Evolutionary conservation across 352 stramenopile species (phyloP).

Genomic region (Phytophthora constricta): DNA sequence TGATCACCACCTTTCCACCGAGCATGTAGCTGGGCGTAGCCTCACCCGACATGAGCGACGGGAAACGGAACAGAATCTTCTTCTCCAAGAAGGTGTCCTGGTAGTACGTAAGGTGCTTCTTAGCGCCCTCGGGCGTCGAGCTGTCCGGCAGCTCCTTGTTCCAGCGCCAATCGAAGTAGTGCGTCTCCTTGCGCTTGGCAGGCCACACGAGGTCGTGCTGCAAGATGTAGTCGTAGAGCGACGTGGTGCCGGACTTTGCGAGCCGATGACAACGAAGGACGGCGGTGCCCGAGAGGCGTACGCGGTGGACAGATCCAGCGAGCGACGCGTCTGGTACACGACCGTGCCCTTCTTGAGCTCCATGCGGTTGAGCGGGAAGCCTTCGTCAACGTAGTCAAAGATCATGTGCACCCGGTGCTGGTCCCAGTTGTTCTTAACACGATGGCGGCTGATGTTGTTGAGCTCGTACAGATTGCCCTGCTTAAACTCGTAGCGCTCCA

Average conservation of each 20-base stretch:
- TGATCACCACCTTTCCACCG: conserved; percentile 73
- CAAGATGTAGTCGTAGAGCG: conserved; percentile 97
- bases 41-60: conserved; percentile 93
- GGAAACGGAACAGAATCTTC: conserved; percentile 83
- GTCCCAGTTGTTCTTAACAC: conserved; percentile 93
- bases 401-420: conserved; percentile 97
- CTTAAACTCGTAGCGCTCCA: conserved; percentile 93
- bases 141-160: conserved; percentile 71
- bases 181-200: conserved; percentile 94
- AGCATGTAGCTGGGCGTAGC: conserved; percentile 93
- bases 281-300: conserved; percentile 80
- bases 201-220: conserved; percentile 95
- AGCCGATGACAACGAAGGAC: conserved; percentile 96
- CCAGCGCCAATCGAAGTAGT: conserved; percentile 99
- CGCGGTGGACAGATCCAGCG: conserved; percentile 92
- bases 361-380: conserved; percentile 67
- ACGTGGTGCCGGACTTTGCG: conserved; percentile 97
- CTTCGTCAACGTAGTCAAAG: conserved; percentile 97
- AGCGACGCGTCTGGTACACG: conserved; percentile 96
- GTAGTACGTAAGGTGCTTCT: conserved; percentile 76
- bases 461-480: conserved; percentile 98
- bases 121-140: conserved; percentile 58
- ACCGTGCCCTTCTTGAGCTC: conserved; percentile 89
- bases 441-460: conserved; percentile 98
- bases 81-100: conserved; percentile 85